A percentile compares a stretch with the other conserved stretches of the same genome.
These are phyloP conservation scores for Claviceps fusiformis DNA, from an alignment of 2,329 filamentous ascomycete genomes.

Conservation along the genomic window DNA sequence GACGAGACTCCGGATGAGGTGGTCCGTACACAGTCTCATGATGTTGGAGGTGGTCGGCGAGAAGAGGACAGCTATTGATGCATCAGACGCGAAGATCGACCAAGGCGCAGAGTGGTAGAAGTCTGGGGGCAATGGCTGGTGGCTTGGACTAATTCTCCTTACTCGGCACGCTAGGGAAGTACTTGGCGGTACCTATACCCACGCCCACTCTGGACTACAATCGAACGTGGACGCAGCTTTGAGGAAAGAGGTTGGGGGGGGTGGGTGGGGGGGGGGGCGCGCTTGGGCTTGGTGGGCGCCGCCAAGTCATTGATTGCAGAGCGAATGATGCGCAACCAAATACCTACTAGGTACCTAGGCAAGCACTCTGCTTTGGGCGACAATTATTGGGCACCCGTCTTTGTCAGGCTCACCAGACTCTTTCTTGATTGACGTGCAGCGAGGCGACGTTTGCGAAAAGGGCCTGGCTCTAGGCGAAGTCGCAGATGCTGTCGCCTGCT, in stretches of 20 bases:
- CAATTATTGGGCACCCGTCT: background rate
- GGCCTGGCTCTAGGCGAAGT: background rate
- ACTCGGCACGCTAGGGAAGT: background rate
- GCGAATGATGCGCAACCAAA: background rate
- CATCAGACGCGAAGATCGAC: background rate
- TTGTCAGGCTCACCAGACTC: background rate
- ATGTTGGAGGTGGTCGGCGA: slow-evolving; percentile 9
- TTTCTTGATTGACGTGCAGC: background rate
- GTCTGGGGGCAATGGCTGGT: background rate
- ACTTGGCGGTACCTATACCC: background rate
- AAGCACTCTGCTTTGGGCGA: background rate
- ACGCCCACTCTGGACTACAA: background rate
- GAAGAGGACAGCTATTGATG: background rate
- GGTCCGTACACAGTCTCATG: slow-evolving; percentile 17
- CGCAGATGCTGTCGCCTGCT: background rate
- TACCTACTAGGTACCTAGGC: too few relatives aligned
- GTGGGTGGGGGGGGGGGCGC: background rate
- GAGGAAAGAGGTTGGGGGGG: background rate
- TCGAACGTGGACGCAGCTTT: background rate
- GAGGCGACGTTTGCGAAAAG: background rate
- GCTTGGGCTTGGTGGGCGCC: too few relatives aligned
- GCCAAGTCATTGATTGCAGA: background rate
- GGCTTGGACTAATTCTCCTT: background rate
- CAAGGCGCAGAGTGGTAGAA: background rate
- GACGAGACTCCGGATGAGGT: slow-evolving; percentile 6